These are phyloP conservation scores for Ceratobasidium sp. DNA, from an alignment of 1,284 basidiomycete species.

Conservation along the genomic window DNA sequence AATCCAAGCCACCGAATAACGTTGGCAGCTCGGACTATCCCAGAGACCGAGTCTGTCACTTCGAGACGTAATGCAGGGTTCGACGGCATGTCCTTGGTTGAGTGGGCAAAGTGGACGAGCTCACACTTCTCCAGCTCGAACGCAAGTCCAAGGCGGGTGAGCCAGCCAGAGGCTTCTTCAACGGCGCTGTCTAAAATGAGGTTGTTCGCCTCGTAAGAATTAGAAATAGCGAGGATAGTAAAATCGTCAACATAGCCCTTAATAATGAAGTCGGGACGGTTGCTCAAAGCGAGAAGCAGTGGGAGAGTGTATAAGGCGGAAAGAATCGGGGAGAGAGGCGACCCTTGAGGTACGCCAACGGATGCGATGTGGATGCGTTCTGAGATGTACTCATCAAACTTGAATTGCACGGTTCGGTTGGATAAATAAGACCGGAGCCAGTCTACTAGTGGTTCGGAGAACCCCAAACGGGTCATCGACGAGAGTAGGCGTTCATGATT, in stretches of 20 bases:
- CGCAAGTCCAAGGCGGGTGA: conserved; percentile 49
- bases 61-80: conserved; percentile 43
- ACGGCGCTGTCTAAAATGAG: neutral
- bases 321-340: conserved; percentile 37
- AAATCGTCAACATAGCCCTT: conserved; percentile 32
- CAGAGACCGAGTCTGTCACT: neutral
- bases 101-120: conserved; percentile 53
- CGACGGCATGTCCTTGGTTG: conserved; percentile 43
- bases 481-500: conserved; percentile 52
- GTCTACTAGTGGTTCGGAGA: conserved; percentile 37
- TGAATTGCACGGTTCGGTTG: conserved; percentile 52
- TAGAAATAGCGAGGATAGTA: conserved; percentile 1
- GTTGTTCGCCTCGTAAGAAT: neutral
- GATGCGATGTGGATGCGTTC: conserved; percentile 13
- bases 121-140: conserved; percentile 52
- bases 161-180: conserved; percentile 18
- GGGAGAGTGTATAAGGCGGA: conserved; percentile 36
- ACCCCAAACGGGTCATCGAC: conserved; percentile 28
- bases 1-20: conserved; percentile 46
- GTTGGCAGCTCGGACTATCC: conserved; percentile 53
- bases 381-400: conserved; percentile 51
- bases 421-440: conserved; percentile 48
- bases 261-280: neutral
- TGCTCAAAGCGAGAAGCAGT: conserved; percentile 29
- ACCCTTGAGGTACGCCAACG: conserved; percentile 46